Evolutionary conservation across 83 land plant species (phyloP).

Genomic region (Thuja plicata): DNA sequence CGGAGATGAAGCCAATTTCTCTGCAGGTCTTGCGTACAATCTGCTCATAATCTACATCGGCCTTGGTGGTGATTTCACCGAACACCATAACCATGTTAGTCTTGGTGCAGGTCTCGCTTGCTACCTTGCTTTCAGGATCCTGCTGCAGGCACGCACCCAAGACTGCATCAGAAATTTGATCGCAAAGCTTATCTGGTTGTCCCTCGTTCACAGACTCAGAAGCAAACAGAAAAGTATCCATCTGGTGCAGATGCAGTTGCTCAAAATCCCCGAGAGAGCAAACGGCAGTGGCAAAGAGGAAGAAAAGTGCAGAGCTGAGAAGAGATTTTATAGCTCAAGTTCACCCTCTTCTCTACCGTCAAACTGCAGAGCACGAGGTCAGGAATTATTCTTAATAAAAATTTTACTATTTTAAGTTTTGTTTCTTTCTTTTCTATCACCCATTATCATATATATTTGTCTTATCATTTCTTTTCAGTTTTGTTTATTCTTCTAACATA

Average conservation of each 20-base stretch:
- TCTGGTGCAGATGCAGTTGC: not conserved
- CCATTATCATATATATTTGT: not conserved
- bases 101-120: constrained; percentile 59
- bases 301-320: not conserved
- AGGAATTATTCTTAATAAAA: too few relatives aligned
- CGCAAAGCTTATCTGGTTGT: constrained; percentile 46
- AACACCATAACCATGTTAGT: constrained; percentile 65
- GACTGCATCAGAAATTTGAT: constrained; percentile 62
- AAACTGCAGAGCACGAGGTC: not conserved
- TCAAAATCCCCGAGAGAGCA: not conserved
- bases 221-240: too few relatives aligned
- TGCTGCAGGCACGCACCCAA: constrained; percentile 61
- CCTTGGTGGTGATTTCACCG: constrained; percentile 67
- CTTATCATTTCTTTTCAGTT: not conserved
- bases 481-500: not conserved
- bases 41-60: constrained; percentile 53
- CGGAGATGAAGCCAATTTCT: too few relatives aligned
- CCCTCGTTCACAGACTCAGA: too few relatives aligned
- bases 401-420: too few relatives aligned
- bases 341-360: not conserved
- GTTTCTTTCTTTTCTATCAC: not conserved
- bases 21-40: constrained; percentile 56
- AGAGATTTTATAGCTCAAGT: not conserved
- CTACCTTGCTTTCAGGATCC: constrained; percentile 68
- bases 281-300: not conserved